Conservation (phyloP, 164 flowering plant genomes). For the Chloranthus sessilifolius region DNA sequence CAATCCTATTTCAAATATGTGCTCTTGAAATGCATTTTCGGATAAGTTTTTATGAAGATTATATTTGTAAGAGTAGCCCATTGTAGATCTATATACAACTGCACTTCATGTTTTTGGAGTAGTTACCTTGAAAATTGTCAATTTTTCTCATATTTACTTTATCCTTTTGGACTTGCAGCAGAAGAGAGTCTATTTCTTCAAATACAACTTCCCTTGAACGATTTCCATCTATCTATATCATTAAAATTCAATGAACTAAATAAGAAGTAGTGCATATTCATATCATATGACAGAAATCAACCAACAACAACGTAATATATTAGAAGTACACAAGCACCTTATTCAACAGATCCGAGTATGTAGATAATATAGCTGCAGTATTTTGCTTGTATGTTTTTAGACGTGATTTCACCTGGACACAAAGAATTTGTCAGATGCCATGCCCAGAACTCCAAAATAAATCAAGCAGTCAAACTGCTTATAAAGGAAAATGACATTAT, state of each 20-base stretch:
- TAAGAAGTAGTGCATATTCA: slow-evolving; percentile 1
- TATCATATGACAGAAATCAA: not conserved
- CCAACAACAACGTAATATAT: not conserved
- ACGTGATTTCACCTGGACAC: slow-evolving; percentile 58
- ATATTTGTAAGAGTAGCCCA: too few species aligned
- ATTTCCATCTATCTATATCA: slow-evolving; percentile 71
- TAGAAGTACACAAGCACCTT: slow-evolving; percentile 35
- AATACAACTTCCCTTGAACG: slow-evolving; percentile 65
- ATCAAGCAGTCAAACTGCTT: not conserved
- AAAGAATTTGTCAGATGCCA: not conserved
- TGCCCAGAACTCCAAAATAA: not conserved
- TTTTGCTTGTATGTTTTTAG: slow-evolving; percentile 59
- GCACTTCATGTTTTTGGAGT: too few species aligned
- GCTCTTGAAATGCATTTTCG: too few species aligned
- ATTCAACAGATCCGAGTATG: slow-evolving; percentile 42
- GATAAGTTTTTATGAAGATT: too few species aligned
- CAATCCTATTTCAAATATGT: too few species aligned
- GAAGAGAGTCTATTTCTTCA: slow-evolving; percentile 47
- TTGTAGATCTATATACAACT: too few species aligned
- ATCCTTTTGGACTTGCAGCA: slow-evolving; percentile 42
- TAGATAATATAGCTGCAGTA: slow-evolving; percentile 46
- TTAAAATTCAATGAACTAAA: slow-evolving; percentile 1
- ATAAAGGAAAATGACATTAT: not conserved
- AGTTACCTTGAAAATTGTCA: slow-evolving; percentile 10
- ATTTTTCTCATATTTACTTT: slow-evolving; percentile 23